phyloP scores from a whole-genome alignment of 768 basidiomycete species.

The Leccinum variicolor region DNA sequence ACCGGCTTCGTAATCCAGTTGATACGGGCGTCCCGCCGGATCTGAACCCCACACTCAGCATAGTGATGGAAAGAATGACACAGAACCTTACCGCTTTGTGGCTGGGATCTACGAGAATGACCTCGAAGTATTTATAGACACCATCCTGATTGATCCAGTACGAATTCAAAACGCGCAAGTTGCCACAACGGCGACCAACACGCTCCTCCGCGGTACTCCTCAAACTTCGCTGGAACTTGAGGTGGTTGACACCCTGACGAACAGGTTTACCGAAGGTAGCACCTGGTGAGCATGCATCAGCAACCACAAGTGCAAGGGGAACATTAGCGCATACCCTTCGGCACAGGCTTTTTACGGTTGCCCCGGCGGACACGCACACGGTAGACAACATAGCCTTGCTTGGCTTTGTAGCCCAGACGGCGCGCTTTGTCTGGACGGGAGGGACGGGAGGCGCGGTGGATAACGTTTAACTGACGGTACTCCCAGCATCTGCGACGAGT shows the following conservation, averaged over 20 bases:
- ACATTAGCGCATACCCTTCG: constrained; percentile 70
- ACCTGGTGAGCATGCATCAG: constrained; percentile 44
- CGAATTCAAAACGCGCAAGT: constrained; percentile 94
- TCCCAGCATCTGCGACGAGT: constrained; percentile 80
- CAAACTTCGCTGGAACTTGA: constrained; percentile 95
- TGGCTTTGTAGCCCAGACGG: constrained; percentile 98
- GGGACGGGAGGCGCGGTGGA: constrained; percentile 96
- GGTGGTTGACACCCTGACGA: constrained; percentile 98
- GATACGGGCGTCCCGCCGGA: constrained; percentile 95
- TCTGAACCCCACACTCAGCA: constrained; percentile 39
- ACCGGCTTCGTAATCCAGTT: constrained; percentile 99
- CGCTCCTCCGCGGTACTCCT: constrained; percentile 96
- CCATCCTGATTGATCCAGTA: constrained; percentile 99
- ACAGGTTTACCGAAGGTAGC: constrained; percentile 99
- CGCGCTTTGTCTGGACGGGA: constrained; percentile 99
- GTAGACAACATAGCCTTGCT: constrained; percentile 99
- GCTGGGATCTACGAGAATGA: constrained; percentile 94
- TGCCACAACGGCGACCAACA: constrained; percentile 94
- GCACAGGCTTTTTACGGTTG: constrained; percentile 98
- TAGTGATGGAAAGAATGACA: neutral
- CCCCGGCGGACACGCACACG: constrained; percentile 96
- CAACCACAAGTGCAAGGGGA: neutral
- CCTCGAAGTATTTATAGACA: constrained; percentile 99
- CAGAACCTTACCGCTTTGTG: constrained; percentile 79
- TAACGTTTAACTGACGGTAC: constrained; percentile 96